phyloP scores from a whole-genome alignment of 108 stramenopile species.

The Pseudonitzschia pungens region DNA sequence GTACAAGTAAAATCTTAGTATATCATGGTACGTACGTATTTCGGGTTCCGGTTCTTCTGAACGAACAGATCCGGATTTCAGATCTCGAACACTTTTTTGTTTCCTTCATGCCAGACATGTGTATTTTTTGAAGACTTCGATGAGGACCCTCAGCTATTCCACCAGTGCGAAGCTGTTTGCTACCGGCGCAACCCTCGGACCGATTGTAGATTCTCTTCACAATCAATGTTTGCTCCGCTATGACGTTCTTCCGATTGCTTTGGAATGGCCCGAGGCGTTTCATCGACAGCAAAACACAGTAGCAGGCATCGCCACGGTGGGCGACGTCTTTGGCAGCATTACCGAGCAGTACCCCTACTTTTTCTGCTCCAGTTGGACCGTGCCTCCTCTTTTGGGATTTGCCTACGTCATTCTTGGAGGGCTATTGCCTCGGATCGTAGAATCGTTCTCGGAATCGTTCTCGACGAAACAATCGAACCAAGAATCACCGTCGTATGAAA shows the following conservation, averaged over 20 bases:
- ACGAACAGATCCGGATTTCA: no score
- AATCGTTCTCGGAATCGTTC: constrained; percentile 3
- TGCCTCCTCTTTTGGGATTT: constrained; percentile 78
- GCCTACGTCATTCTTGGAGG: constrained; percentile 80
- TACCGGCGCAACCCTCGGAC: constrained; percentile 63
- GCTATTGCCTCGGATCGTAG: constrained; percentile 59
- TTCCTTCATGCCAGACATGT: no score
- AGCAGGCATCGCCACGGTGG: background rate
- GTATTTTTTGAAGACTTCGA: no score
- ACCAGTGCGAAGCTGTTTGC: constrained; percentile 50
- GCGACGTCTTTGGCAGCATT: background rate
- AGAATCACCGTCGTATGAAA: background rate
- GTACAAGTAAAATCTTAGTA: no score
- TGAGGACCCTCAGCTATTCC: constrained; percentile 24
- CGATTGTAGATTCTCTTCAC: constrained; percentile 79
- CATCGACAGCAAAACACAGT: background rate
- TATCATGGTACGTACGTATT: no score
- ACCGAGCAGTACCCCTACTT: constrained; percentile 15
- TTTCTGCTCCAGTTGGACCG: constrained; percentile 70
- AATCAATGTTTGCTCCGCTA: constrained; percentile 82
- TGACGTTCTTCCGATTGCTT: constrained; percentile 53
- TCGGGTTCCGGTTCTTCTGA: no score
- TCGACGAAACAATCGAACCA: background rate
- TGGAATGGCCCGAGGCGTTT: constrained; percentile 23
- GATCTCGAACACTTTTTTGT: no score